phyloP scores from a whole-genome alignment of 345 rosid species.

The Luvunga scandens region DNA sequence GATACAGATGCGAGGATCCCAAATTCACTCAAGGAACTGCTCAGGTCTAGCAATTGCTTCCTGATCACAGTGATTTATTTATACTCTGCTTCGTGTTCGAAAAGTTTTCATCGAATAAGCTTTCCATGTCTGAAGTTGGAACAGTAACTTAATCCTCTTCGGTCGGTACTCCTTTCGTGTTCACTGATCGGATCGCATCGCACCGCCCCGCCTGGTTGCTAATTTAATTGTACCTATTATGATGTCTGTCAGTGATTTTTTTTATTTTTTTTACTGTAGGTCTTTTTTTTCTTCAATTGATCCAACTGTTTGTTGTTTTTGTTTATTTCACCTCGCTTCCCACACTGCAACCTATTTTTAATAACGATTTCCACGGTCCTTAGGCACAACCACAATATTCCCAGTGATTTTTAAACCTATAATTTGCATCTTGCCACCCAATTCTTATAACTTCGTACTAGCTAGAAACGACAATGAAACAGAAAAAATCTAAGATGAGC shows the following conservation, averaged over 20 bases:
- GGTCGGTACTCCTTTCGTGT: neutral
- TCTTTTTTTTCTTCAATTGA: neutral
- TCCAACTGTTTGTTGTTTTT: neutral
- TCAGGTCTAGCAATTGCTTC: constrained; percentile 27
- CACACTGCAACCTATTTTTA: neutral
- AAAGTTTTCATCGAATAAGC: neutral
- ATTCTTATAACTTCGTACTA: neutral
- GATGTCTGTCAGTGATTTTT: neutral
- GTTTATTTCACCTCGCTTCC: neutral
- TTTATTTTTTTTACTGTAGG: neutral
- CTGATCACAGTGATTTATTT: neutral
- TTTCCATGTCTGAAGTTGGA: neutral
- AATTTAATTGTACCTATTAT: neutral
- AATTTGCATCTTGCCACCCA: neutral
- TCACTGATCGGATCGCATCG: neutral
- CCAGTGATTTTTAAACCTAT: too few relatives aligned
- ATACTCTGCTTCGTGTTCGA: neutral
- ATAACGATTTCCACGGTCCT: neutral
- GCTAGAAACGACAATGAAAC: neutral
- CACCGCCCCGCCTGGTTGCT: too few relatives aligned
- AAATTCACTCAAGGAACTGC: constrained; percentile 60
- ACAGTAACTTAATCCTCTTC: neutral
- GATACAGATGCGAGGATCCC: constrained; percentile 57
- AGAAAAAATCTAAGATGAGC: neutral
- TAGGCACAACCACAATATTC: neutral